Evolutionary conservation across 2,329 filamentous ascomycete genomes (phyloP).

Genomic region (Claviceps purpurea): DNA sequence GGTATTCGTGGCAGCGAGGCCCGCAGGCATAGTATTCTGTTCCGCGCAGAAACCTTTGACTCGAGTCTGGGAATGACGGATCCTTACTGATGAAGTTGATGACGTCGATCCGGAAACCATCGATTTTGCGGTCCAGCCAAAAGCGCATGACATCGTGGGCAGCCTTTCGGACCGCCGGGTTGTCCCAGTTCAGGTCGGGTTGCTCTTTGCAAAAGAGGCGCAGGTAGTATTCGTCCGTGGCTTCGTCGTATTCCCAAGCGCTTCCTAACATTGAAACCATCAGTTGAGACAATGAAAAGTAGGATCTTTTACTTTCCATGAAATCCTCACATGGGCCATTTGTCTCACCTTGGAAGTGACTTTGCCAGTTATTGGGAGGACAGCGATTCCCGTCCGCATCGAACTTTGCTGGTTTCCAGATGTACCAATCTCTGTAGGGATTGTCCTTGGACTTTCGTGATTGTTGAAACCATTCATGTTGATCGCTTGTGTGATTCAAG

Average conservation of each 20-base stretch:
- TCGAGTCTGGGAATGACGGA: constrained; percentile 38
- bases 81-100: constrained; percentile 56
- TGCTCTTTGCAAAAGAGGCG: constrained; percentile 58
- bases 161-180: constrained; percentile 46
- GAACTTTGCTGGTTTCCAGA: constrained; percentile 48
- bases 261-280: constrained; percentile 9
- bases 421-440: constrained; percentile 47
- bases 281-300: neutral
- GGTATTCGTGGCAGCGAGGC: constrained; percentile 31
- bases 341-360: constrained; percentile 23
- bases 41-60: constrained; percentile 18
- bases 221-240: constrained; percentile 43
- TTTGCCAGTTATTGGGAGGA: constrained; percentile 47
- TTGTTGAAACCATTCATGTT: constrained; percentile 46
- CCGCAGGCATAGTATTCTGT: constrained; percentile 41
- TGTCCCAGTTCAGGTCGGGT: constrained; percentile 71
- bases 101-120: constrained; percentile 54
- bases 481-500: constrained; percentile 53
- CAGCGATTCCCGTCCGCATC: constrained; percentile 42
- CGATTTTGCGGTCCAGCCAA: constrained; percentile 56
- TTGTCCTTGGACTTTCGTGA: constrained; percentile 39
- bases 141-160: constrained; percentile 59
- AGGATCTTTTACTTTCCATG: neutral
- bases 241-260: constrained; percentile 36
- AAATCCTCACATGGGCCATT: neutral